Evolutionary conservation across 768 basidiomycete genomes (phyloP).

Genomic region (Tulasnella sp.): DNA sequence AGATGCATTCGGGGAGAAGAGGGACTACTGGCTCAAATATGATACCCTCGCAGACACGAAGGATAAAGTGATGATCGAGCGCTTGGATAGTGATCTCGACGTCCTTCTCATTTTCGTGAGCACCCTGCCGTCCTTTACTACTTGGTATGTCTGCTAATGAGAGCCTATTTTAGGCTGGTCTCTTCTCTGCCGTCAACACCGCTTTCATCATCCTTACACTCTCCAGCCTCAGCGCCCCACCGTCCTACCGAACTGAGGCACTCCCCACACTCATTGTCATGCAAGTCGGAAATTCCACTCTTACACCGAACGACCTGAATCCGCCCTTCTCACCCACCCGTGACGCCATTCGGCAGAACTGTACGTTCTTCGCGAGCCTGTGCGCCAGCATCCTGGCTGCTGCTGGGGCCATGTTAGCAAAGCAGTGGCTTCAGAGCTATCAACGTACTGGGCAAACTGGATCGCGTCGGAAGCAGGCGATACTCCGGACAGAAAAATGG

Average conservation of each 20-base stretch:
- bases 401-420: background rate
- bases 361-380: background rate
- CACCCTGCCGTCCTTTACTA: too few species aligned
- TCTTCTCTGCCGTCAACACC: background rate
- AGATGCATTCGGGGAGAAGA: too few species aligned
- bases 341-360: background rate
- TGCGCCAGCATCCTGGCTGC: background rate
- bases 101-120: too few species aligned
- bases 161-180: too few species aligned
- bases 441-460: background rate
- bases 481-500: background rate
- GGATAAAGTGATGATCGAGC: too few species aligned
- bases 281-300: background rate
- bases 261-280: background rate
- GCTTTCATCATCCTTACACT: background rate
- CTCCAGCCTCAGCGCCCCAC: background rate
- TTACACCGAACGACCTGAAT: background rate
- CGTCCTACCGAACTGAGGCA: background rate
- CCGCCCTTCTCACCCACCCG: background rate
- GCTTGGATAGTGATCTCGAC: too few species aligned
- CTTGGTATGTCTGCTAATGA: too few species aligned
- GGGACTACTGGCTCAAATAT: too few species aligned
- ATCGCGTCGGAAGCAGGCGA: background rate
- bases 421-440: background rate
- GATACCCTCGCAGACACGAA: too few species aligned